Evolutionary conservation across 345 rosid genomes (phyloP), one percentile per base, ranked within the genome.

Genomic region (Eucalyptus regnans): DNA sequence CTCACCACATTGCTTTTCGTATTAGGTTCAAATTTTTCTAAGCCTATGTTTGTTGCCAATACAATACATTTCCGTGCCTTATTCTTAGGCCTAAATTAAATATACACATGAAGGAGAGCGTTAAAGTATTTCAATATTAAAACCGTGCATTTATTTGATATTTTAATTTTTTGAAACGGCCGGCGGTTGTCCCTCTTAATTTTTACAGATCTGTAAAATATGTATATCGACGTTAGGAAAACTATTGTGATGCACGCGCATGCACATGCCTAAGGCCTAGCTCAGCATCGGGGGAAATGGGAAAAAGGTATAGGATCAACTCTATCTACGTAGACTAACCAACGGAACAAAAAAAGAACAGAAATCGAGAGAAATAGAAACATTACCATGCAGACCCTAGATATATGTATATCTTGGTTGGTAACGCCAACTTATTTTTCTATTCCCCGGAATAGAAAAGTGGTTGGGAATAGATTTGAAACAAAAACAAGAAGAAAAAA

Each of bases 131-230:
- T 12, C 3, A n/a, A 14, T 25, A n/a, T 14, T 15, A n/a, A 64
- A n/a, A 3, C 20, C 9, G 5, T 64, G 17, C 10, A 16, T n/a
- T 64, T 3, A 66, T 66, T 0, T 4, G 1, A 68, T 1, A 41
- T 1, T 33, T 68, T 6, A 33, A 71, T 8, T 33, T 71, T 71
- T 71, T 9, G 11, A 8, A 71, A 71, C 0, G 1, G 12, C 11
- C 3, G 25, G 1, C 12, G 5, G 1, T 5, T 17, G 4, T 8
- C 22, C 0, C 6, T 50, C 16, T 0, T 4, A 31, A n/a, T 15
- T 66, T n/a, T 66, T 2, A 15, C 5, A 1, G 3, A 15, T 66
- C 6, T 66, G 3, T 37, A 33, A 33, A 33, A 8, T 17, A 9
- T 33, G 8, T 9, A 17, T 18, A 71, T 17, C 1, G 4, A 33